Evolutionary conservation across 164 flowering plant genomes (phyloP), one percentile per base, ranked within the genome.

Genomic region (grape (Vitis vinifera)): DNA sequence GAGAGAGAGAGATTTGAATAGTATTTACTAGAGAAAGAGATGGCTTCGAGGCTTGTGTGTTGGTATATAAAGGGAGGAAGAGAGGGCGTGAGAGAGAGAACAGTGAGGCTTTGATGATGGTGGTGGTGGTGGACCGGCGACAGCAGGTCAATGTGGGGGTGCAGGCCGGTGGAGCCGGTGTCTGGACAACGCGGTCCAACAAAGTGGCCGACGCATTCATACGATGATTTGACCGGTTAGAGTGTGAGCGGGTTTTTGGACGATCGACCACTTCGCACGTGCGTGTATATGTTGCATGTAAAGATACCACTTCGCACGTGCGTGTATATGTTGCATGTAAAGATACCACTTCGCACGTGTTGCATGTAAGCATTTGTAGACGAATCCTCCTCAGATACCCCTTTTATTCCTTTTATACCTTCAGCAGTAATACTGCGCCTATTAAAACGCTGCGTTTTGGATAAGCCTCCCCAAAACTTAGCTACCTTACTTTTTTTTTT

Each of bases 161-260:
- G 51, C 30, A 14, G 10, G 59, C 55, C 59, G 60, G 51, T 59
- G 50, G 64, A 47, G 60, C 76, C 75, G 65, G 71, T 72, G 59
- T 12, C 30, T 55, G 51, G 67, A 67, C 29, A 62, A 70, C 66
- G 66, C 69, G 61, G 56, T 59, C 77, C 61, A 68, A 62, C 65
- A 56, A 55, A 31, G 9, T 61, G 74, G 73, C 66, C 76, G 58
- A 57, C 66, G 65, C 67, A 74, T 74, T 71, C 80, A 67, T 66
- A 70, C 68, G 53, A 37, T 10, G 55, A 52, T 72, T 78, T 71
- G 79, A 69, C 83, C 73, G 71, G 68, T 72, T 77, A 30, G 9
- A 16, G 75, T 77, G 78, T 79, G 85, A 82, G 79, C 76, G 73
- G 69, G 75, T 19, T 31, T 73, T 19, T 10, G 55, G 56, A 64